These are phyloP conservation scores for Crataegus laevigata DNA, from an alignment of 306 rosid species.

Conservation along the genomic window DNA sequence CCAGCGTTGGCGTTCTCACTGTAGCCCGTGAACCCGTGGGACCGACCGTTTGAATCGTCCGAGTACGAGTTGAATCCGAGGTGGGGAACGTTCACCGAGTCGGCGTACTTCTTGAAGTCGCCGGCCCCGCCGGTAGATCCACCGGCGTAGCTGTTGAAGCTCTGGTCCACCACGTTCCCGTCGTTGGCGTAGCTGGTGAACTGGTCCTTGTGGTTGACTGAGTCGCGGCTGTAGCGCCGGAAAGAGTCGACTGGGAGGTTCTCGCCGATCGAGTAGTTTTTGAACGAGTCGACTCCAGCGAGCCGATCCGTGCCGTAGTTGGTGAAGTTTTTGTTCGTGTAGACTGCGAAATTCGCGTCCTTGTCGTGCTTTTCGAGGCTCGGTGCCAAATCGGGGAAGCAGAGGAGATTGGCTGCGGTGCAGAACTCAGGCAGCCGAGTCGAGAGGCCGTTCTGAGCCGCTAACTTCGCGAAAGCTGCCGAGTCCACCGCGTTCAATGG, in stretches of 20 bases:
- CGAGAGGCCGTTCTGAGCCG: constrained; percentile 38
- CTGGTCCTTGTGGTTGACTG: constrained; percentile 49
- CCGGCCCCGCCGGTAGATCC: constrained; percentile 66
- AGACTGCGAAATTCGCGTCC: constrained; percentile 44
- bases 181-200: constrained; percentile 45
- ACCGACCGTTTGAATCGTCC: constrained; percentile 54
- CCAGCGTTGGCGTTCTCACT: constrained; percentile 71
- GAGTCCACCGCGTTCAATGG: constrained; percentile 57
- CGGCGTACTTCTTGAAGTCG: constrained; percentile 53
- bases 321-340: constrained; percentile 58
- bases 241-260: constrained; percentile 70
- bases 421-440: constrained; percentile 71
- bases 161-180: constrained; percentile 69
- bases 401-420: constrained; percentile 72
- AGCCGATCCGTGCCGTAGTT: constrained; percentile 73
- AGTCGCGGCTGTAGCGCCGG: constrained; percentile 79
- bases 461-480: constrained; percentile 57
- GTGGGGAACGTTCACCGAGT: constrained; percentile 55
- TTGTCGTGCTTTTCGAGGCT: constrained; percentile 61
- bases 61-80: constrained; percentile 71
- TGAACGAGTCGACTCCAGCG: constrained; percentile 64
- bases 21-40: constrained; percentile 59
- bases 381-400: constrained; percentile 48
- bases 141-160: constrained; percentile 62
- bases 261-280: constrained; percentile 48